Conservation (phyloP, 73 alveolate species). For the Paramecium pentaurelia region DNA sequence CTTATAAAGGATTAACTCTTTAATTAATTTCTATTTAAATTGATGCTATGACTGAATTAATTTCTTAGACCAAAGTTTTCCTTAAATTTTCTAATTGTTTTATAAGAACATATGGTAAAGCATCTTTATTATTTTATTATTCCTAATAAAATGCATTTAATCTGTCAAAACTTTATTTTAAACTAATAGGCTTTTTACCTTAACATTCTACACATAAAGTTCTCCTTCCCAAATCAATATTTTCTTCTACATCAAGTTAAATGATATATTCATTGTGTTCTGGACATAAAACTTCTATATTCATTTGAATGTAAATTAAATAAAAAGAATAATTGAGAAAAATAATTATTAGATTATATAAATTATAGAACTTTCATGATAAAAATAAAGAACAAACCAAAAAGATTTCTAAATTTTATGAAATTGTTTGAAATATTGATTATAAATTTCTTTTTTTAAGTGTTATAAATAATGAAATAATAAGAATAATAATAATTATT, state of each 20-base stretch:
- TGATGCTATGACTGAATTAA: neutral
- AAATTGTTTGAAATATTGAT: too few relatives aligned
- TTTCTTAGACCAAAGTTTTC: neutral
- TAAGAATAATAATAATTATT: too few relatives aligned
- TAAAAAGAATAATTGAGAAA: too few relatives aligned
- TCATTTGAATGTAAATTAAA: neutral
- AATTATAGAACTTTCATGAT: too few relatives aligned
- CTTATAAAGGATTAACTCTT: neutral
- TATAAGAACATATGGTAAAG: neutral
- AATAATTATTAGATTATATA: too few relatives aligned
- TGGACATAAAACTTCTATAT: neutral
- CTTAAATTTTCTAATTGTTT: neutral
- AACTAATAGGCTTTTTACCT: neutral
- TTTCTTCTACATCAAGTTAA: neutral
- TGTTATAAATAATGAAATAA: too few relatives aligned
- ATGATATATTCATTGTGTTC: neutral
- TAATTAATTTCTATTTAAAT: neutral
- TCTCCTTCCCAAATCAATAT: neutral
- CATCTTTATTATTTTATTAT: neutral
- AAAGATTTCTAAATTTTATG: too few relatives aligned
- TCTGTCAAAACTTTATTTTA: neutral
- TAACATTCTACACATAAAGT: neutral
- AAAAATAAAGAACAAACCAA: too few relatives aligned
- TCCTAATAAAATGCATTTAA: neutral
- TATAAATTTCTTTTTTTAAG: too few relatives aligned